Evolutionary conservation across 371 early-diverging fungal genomes (phyloP), one percentile per base, ranked within the genome.

Genomic region (Fennellomyces sp.): DNA sequence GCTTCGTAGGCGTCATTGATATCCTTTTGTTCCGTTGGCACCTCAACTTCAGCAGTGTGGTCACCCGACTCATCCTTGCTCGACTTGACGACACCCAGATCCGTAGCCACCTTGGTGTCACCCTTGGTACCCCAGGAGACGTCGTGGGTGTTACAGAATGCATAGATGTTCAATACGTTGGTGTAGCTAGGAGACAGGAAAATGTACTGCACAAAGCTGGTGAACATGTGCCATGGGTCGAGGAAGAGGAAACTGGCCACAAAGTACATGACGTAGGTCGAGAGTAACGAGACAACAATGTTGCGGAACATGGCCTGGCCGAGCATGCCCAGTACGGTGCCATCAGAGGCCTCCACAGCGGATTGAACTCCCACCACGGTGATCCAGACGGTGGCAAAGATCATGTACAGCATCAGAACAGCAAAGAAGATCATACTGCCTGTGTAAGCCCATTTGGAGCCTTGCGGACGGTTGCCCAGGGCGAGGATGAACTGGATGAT

Each of bases 91-190:
- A 78, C 75, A 69, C 79, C 77, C 23, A 81, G 52, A 65, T 75
- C 77, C 1, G 76, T 77, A 23, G 72, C 68, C 12, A 78, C 61
- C 28, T 63, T 62, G 45, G 63, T 75, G 39, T 75, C 77, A 57
- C 76, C 77, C 35, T 76, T 76, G 15, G 79, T 76, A 66, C 75
- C 77, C 80, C 80, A 80, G 31, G 75, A 82, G 47, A 95, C 94
- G 65, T 96, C 96, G 71, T 90, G 90, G 0, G 88, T 90, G 66
- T 92, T 92, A 66, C 92, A 92, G 68, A 89, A 95, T 0, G 96
- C 94, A 61, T 96, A 96, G 5, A 95, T 90, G 75, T 87, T 93
- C 64, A 96, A 76, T 55, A 96, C 89, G 71, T 95, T 96, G 69
- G 91, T 85, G 65, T 87, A 95, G 49, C 92, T 88, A 7, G 95